Evolutionary conservation across 2,329 filamentous ascomycete genomes (phyloP), one percentile per base, ranked within the genome.

Genomic region (Lachnellula willkommii): DNA sequence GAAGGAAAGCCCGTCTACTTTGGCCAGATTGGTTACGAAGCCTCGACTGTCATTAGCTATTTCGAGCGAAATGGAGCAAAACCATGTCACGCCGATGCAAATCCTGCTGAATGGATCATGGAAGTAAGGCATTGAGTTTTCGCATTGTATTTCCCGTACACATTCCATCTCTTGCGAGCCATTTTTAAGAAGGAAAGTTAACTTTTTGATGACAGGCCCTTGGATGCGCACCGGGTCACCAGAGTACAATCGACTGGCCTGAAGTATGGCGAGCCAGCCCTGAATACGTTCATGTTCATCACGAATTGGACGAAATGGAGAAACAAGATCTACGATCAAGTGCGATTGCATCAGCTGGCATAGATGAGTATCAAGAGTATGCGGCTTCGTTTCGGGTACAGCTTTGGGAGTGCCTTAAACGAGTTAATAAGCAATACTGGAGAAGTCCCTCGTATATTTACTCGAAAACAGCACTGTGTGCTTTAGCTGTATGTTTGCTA

Each of bases 1-100:
- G 89, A 89, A 54, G 89, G 89, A 54, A 82, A 79, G 68, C 90
- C 88, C 2, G 87, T 93, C 46, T 94, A 94, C 75, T 93, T 91
- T 68, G 89, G 88, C 52, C 84, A 90, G 7, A 87, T 94, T 58
- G 90, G 89, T 59, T 49, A 65, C 8, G 65, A 70, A 20, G 69
- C 68, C 0, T 51, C 63, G 37, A 69, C 63, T 24, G 54, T 70
- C 2, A 56, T 69, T 3, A 76, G 76, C 58, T 95, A 94, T 72
- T 94, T 95, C 64, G 87, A 90, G 69, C 78, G 82, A 49, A 82
- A 89, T 60, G 85, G 88, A 50, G 87, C 83, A 0, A 76, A 76
- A 20, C 70, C 77, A 35, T 93, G 89, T 69, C 87, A 85, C 1
- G 67, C 76, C 1, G 82, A 83, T 17, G 87, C 86, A 20, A 95